Evolutionary conservation across 2,329 filamentous ascomycete species (phyloP).

Genomic region (Epichloe bromicola): DNA sequence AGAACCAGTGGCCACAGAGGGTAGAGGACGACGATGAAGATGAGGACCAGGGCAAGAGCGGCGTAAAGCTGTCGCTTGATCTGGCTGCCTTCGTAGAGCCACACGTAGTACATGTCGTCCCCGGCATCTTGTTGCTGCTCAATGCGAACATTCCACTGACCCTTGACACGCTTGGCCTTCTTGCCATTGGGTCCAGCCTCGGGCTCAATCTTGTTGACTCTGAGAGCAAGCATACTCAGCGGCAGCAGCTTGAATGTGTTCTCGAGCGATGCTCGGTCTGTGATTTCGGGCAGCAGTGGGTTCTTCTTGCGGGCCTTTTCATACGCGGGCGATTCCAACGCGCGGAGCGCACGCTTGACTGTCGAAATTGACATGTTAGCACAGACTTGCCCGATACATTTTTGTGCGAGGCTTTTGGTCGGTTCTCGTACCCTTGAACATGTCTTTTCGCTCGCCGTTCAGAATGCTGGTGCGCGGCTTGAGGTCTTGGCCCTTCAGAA

Average conservation of each 20-base stretch:
- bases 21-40: slow-evolving; percentile 87
- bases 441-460: slow-evolving; percentile 92
- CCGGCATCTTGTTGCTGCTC: slow-evolving; percentile 86
- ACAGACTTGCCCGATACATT: background rate
- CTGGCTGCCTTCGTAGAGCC: slow-evolving; percentile 90
- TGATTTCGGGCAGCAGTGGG: slow-evolving; percentile 74
- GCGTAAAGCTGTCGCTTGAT: slow-evolving; percentile 91
- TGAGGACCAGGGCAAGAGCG: slow-evolving; percentile 63
- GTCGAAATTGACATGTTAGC: slow-evolving; percentile 2
- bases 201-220: slow-evolving; percentile 63
- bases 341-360: slow-evolving; percentile 95
- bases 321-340: slow-evolving; percentile 79
- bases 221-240: slow-evolving; percentile 82
- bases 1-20: slow-evolving; percentile 89
- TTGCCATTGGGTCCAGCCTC: slow-evolving; percentile 52
- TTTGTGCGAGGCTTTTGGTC: background rate
- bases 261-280: slow-evolving; percentile 76
- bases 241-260: slow-evolving; percentile 92
- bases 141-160: slow-evolving; percentile 88
- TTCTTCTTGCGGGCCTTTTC: slow-evolving; percentile 84
- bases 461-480: slow-evolving; percentile 87
- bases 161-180: slow-evolving; percentile 81
- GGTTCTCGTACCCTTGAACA: slow-evolving; percentile 67
- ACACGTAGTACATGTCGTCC: slow-evolving; percentile 89
- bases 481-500: slow-evolving; percentile 69